phyloP scores from a whole-genome alignment of 345 rosid species.

The Noccaea bulbosa region DNA sequence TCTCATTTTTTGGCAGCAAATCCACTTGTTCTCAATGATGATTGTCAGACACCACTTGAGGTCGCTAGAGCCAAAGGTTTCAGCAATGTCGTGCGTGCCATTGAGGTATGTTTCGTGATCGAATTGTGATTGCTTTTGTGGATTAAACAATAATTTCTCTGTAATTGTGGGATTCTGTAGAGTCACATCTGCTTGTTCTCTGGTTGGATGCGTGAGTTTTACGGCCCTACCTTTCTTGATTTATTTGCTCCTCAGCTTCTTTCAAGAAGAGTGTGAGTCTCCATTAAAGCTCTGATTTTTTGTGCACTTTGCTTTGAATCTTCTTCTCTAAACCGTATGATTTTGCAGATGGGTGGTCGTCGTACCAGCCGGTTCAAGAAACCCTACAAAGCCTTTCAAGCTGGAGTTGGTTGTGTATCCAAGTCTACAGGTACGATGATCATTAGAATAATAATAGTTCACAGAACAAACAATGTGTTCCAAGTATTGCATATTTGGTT shows the following conservation, averaged over 20 bases:
- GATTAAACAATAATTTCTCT: background rate
- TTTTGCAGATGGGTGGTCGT: slow-evolving; percentile 85
- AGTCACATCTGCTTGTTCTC: slow-evolving; percentile 79
- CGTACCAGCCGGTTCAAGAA: slow-evolving; percentile 82
- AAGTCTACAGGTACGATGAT: slow-evolving; percentile 61
- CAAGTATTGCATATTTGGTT: background rate
- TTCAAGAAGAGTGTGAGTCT: slow-evolving; percentile 85
- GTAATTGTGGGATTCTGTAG: slow-evolving; percentile 47
- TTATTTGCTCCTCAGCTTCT: slow-evolving; percentile 78
- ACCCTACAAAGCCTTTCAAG: slow-evolving; percentile 69
- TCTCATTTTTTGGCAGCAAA: no score
- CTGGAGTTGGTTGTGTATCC: slow-evolving; percentile 87
- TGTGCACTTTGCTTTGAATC: slow-evolving; percentile 1
- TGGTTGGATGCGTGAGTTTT: slow-evolving; percentile 93
- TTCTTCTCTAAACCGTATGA: slow-evolving; percentile 4
- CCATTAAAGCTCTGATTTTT: background rate
- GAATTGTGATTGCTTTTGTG: slow-evolving; percentile 8
- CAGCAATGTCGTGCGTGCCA: slow-evolving; percentile 70
- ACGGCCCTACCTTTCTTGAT: slow-evolving; percentile 87
- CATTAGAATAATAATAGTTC: no score
- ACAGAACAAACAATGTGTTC: background rate
- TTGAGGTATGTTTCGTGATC: slow-evolving; percentile 62
- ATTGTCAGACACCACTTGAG: slow-evolving; percentile 86
- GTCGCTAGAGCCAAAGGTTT: slow-evolving; percentile 86
- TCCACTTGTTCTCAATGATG: slow-evolving; percentile 81